Base-by-base conservation (phyloP, 768 basidiomycete genomes). In the Auricularia sp. region DNA sequence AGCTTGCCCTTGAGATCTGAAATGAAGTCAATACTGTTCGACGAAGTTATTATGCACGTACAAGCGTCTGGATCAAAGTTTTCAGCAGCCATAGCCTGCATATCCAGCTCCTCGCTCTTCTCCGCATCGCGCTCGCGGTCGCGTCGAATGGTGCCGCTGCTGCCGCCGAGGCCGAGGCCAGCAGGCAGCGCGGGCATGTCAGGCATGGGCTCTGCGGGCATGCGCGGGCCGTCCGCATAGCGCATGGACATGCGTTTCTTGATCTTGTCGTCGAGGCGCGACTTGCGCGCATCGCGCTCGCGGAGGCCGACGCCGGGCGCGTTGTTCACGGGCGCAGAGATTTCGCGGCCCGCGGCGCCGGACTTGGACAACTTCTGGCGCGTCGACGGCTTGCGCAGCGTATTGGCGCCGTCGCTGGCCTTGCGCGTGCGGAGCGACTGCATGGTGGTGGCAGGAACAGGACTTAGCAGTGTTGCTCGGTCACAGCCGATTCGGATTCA, bases 221-320 rank as follows among this genome's bases (percentile, higher is more conserved):
- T 89, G n/a, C 82, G 78, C 1, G 88, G 88, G 64, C 92, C 88
- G 69, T 91, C 90, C 45, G 89, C 92, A 83, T 91, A 97, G 73
- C 94, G 87, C 83, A 88, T 90, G 16, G 94, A 94, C 87, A 97
- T 89, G 72, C 95, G 89, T 76, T 93, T 93, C 83, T 93, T 94
- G 76, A 97, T 94, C 78, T 90, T 93, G 82, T 95, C 95, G 74
- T 94, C 82, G 24, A 84, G 80, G 11, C 78, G 75, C 36, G 81
- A 79, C 70, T 80, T 81, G 58, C 81, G 76, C 11, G 68, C 73
- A 68, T 73, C 54, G 64, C 59, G 42, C 24, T 67, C 66, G 16
- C 61, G 56, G 61, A 65, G 64, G 64, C 47, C 33, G 54, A 35
- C 47, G 37, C 34, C 42, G 56, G 64, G 34, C 34, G 44, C 24